Evolutionary conservation across 129 eudicot species (phyloP), one percentile per base, ranked within the genome.

Genomic region (Centrapalus pauciflorus): DNA sequence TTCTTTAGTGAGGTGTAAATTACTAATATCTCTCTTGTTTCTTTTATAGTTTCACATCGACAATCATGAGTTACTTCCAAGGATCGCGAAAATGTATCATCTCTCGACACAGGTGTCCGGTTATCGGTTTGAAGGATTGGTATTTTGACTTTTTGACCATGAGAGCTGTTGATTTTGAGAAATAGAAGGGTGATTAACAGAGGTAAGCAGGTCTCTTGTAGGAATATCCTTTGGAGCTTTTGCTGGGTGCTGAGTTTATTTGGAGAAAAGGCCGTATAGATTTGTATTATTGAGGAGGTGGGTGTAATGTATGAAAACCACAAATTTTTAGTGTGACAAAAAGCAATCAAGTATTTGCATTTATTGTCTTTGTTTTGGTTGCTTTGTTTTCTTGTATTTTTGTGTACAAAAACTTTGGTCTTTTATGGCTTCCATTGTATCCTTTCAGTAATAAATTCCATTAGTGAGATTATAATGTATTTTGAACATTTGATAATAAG

Each of bases 211-310:
- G 50, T 43, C 58, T 64, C 54, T 65, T 49, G 61, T 61, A 33
- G 52, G 37, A 64, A 40, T n/a, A n/a, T 19, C 63, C 55, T 46
- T n/a, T 52, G 11, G 63, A 26, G 63, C 28, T 23, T 27, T 30
- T 69, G 66, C 48, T 76, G 72, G 51, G 56, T 66, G 40, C 54
- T 23, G 55, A 55, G 59, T 70, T 65, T 55, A 59, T 70, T 66
- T 80, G 51, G n/a, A n/a, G n/a, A 62, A 38, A 71, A 74, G 34
- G 73, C 67, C 43, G 26, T 74, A 66, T 80, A 75, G 55, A 80
- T 72, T 64, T 75, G 69, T 80, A 64, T 43, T 45, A 13, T 43
- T 17, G 41, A 35, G 57, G 34, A 23, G 7, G 27, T 60, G n/a
- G 71, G 59, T 30, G 41, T 37, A 16, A 54, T 61, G 37, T 25